These are phyloP conservation scores for Sphagnum contortum DNA, from an alignment of 225 moss, liverwort and hornwort species.

Conservation along the genomic window DNA sequence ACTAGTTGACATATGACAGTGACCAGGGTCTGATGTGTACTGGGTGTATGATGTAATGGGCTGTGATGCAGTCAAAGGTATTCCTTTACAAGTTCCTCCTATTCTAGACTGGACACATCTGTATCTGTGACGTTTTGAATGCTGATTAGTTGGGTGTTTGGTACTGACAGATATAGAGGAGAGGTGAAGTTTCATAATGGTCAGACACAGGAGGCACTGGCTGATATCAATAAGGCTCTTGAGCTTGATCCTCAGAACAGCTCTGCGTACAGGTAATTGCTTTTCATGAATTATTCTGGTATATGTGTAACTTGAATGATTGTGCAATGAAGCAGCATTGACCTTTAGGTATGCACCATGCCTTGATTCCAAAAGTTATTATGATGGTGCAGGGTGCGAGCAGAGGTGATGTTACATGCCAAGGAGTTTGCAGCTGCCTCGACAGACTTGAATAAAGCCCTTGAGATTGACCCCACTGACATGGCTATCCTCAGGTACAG, in stretches of 20 bases:
- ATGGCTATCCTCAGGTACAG: slow-evolving; percentile 34
- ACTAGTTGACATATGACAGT: no score
- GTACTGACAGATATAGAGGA: slow-evolving; percentile 28
- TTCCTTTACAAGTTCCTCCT: no score
- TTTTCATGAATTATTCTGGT: no score
- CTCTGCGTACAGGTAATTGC: slow-evolving; percentile 25
- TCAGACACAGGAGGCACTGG: slow-evolving; percentile 16
- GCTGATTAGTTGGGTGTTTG: background rate
- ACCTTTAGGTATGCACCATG: no score
- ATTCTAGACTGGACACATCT: background rate
- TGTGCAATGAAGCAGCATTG: no score
- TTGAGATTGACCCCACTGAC: slow-evolving; percentile 34
- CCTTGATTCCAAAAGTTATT: no score
- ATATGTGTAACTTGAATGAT: no score
- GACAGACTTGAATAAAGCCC: slow-evolving; percentile 37
- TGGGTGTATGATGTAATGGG: no score
- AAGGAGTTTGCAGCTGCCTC: slow-evolving; percentile 36
- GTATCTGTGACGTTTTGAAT: background rate
- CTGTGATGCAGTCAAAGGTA: no score
- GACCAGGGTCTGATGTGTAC: no score
- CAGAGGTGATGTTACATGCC: slow-evolving; percentile 29
- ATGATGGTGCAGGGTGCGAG: slow-evolving; percentile 29
- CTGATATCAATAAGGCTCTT: slow-evolving; percentile 37
- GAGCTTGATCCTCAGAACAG: slow-evolving; percentile 25
- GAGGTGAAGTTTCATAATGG: slow-evolving; percentile 29